phyloP scores from a whole-genome alignment of 2,329 filamentous ascomycete genomes.

The Fusarium bulbicola region DNA sequence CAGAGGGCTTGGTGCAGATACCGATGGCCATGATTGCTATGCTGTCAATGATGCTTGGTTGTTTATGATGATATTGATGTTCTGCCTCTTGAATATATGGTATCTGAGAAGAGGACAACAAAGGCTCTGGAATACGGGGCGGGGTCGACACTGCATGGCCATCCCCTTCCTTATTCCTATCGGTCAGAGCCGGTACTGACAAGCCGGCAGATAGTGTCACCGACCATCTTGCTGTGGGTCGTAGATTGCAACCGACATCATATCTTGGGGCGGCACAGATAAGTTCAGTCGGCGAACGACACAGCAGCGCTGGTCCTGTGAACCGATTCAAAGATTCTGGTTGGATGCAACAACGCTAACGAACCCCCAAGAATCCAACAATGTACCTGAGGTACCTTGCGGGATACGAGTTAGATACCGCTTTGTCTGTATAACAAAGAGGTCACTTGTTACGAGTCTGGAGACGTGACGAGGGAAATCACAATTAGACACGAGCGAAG shows the following conservation, averaged over 20 bases:
- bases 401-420: constrained; percentile 10
- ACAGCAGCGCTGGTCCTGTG: constrained; percentile 33
- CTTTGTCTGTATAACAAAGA: constrained; percentile 13
- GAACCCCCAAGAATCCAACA: constrained; percentile 21
- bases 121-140: constrained; percentile 36
- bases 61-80: constrained; percentile 18
- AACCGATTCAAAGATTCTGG: constrained; percentile 38
- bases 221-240: constrained; percentile 43
- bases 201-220: constrained; percentile 44
- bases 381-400: constrained; percentile 4
- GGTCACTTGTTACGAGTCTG: neutral
- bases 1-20: constrained; percentile 41
- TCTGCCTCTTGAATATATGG: constrained; percentile 8
- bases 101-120: constrained; percentile 36
- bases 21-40: constrained; percentile 48
- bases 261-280: constrained; percentile 23
- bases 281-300: constrained; percentile 35
- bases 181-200: constrained; percentile 40
- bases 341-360: constrained; percentile 43
- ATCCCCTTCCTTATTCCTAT: constrained; percentile 31
- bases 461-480: neutral
- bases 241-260: constrained; percentile 29
- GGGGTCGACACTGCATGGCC: constrained; percentile 37
- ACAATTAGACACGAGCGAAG: neutral
- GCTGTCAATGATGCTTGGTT: constrained; percentile 19